Conservation (phyloP, 352 stramenopile genomes). For the Globisporangium nunn region DNA sequence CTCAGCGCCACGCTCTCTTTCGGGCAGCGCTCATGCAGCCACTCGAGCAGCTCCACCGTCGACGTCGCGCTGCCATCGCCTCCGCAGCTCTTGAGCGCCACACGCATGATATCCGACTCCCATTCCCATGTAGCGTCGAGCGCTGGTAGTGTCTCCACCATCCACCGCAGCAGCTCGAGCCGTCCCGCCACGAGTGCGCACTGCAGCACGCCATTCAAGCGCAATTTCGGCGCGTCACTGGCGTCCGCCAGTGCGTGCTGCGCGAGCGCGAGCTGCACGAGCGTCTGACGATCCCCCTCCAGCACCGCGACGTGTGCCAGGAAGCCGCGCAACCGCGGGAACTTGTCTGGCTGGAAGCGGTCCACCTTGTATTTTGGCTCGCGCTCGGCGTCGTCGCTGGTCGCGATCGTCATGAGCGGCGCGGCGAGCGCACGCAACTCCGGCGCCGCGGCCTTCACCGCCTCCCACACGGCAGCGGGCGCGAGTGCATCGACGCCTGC, state of each 20-base stretch:
- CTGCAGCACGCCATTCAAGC: slow-evolving; percentile 1
- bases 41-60: slow-evolving; percentile 7
- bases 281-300: slow-evolving; percentile 3
- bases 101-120: slow-evolving; percentile 6
- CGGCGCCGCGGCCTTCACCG: neutral
- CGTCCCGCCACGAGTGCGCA: slow-evolving; percentile 2
- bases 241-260: neutral
- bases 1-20: slow-evolving; percentile 1
- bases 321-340: slow-evolving; percentile 6
- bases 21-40: slow-evolving; percentile 1
- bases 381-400: neutral
- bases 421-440: neutral
- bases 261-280: slow-evolving; percentile 1
- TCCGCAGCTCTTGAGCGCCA: slow-evolving; percentile 1
- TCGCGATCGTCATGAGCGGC: neutral
- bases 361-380: slow-evolving; percentile 12
- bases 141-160: neutral
- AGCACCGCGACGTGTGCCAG: slow-evolving; percentile 7
- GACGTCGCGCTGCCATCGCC: neutral
- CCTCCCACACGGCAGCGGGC: neutral
- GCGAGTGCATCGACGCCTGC: neutral
- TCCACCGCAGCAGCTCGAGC: slow-evolving; percentile 5
- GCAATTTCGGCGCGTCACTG: slow-evolving; percentile 3
- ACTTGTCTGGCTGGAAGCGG: slow-evolving; percentile 9
- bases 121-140: slow-evolving; percentile 1